phyloP scores from a whole-genome alignment of 2,329 filamentous ascomycete species.

The Penicillium verrucosum region DNA sequence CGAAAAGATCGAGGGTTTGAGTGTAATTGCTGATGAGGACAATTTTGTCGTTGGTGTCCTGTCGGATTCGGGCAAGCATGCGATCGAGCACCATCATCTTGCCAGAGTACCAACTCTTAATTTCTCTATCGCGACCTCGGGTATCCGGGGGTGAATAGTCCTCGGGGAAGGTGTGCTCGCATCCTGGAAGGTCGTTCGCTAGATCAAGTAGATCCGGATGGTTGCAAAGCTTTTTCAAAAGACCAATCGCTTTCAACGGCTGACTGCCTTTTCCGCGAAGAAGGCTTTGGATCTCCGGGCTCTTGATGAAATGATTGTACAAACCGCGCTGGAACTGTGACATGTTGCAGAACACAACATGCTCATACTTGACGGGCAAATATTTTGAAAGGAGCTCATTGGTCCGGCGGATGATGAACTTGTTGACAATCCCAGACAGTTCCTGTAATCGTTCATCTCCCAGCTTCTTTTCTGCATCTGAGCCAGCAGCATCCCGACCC shows the following conservation, averaged over 20 bases:
- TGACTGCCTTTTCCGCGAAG: constrained; percentile 92
- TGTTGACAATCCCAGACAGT: constrained; percentile 83
- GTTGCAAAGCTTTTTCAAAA: constrained; percentile 98
- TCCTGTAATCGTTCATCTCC: constrained; percentile 81
- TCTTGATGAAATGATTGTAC: constrained; percentile 96
- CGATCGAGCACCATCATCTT: constrained; percentile 98
- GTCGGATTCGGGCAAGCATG: constrained; percentile 92
- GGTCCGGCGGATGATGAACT: constrained; percentile 95
- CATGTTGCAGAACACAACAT: constrained; percentile 96
- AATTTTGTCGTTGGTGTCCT: constrained; percentile 98
- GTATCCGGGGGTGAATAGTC: constrained; percentile 87
- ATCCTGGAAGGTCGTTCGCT: constrained; percentile 78
- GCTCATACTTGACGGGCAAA: constrained; percentile 95
- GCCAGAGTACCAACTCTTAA: constrained; percentile 94
- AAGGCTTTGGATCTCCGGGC: constrained; percentile 87
- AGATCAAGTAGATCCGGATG: constrained; percentile 90
- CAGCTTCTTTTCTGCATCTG: constrained; percentile 74
- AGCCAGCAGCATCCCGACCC: constrained; percentile 85
- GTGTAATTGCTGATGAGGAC: constrained; percentile 99
- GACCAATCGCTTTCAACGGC: constrained; percentile 90
- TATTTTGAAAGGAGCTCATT: constrained; percentile 99
- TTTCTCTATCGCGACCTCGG: constrained; percentile 82
- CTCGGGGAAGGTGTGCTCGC: constrained; percentile 74
- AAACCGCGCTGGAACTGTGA: constrained; percentile 88
- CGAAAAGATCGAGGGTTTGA: constrained; percentile 90